Evolutionary conservation across 306 rosid species (phyloP).

Genomic region (Casuarina glauca): DNA sequence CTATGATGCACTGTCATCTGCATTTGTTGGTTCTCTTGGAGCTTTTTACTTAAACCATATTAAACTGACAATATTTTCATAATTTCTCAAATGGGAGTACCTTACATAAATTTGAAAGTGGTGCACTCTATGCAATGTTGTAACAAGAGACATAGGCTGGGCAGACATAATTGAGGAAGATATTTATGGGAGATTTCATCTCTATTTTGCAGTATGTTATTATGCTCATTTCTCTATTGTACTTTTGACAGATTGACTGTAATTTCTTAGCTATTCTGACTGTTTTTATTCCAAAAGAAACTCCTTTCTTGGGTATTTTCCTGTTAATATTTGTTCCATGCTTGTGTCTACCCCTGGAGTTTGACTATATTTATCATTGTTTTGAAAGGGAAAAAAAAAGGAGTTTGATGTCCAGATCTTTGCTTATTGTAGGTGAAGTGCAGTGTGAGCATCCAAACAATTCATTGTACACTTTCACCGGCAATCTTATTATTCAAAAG

Average conservation of each 20-base stretch:
- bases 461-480: constrained; percentile 90
- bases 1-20: constrained; percentile 1
- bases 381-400: not conserved
- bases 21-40: not conserved
- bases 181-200: not conserved
- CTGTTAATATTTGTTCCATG: not conserved
- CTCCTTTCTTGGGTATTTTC: not conserved
- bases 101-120: not conserved
- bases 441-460: constrained; percentile 97
- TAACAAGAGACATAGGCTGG: not conserved
- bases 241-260: not conserved
- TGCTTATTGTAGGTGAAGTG: constrained; percentile 75
- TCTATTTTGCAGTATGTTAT: not conserved
- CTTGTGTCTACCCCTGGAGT: not conserved
- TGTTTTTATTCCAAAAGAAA: not conserved
- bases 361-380: too few relatives aligned
- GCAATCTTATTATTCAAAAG: constrained; percentile 73
- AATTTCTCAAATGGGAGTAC: not conserved
- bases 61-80: not conserved
- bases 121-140: not conserved
- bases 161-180: not conserved
- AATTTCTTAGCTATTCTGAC: not conserved
- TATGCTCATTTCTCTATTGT: not conserved
- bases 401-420: constrained; percentile 16
- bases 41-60: not conserved